phyloP scores from a whole-genome alignment of 192 early-diverging fungal genomes.

The Coemansia sp. region DNA sequence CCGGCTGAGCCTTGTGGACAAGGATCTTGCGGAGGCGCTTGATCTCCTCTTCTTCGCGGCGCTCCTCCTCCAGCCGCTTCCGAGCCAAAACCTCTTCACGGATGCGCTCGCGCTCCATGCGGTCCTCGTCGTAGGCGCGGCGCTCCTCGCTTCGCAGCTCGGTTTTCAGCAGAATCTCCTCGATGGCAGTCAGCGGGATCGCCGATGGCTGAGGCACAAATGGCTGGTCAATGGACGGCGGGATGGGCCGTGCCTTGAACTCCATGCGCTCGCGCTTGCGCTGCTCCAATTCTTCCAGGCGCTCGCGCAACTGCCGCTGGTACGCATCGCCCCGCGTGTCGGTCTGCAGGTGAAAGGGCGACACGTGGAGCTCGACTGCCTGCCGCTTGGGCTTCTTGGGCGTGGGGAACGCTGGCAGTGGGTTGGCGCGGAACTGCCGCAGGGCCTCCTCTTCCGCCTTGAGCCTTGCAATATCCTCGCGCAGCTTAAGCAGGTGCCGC shows the following conservation, averaged over 20 bases:
- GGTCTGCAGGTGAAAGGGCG: conserved; percentile 65
- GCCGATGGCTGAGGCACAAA: conserved; percentile 64
- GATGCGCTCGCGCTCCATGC: conserved; percentile 54
- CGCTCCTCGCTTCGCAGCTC: conserved; percentile 69
- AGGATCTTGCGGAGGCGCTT: conserved; percentile 57
- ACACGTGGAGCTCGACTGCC: conserved; percentile 54
- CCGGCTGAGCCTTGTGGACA: conserved; percentile 67
- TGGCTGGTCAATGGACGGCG: conserved; percentile 53
- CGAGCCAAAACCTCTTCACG: conserved; percentile 60
- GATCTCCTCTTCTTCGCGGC: conserved; percentile 62
- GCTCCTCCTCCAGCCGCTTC: conserved; percentile 57
- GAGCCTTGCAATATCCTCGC: conserved; percentile 55
- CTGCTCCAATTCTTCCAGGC: conserved; percentile 54
- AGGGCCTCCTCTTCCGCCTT: conserved; percentile 49
- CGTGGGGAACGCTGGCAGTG: conserved; percentile 59
- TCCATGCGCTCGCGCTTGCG: conserved; percentile 37
- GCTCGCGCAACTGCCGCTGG: conserved; percentile 45
- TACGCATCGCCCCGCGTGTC: conserved; percentile 58
- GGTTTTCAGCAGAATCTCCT: conserved; percentile 57
- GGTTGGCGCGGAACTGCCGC: conserved; percentile 60
- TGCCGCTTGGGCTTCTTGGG: conserved; percentile 46
- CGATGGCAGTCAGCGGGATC: conserved; percentile 47
- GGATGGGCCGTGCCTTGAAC: conserved; percentile 66
- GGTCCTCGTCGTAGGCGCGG: conserved; percentile 64
- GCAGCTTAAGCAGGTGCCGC: conserved; percentile 59